phyloP scores from a whole-genome alignment of 306 rosid genomes.

The Abrus pulchellus region DNA sequence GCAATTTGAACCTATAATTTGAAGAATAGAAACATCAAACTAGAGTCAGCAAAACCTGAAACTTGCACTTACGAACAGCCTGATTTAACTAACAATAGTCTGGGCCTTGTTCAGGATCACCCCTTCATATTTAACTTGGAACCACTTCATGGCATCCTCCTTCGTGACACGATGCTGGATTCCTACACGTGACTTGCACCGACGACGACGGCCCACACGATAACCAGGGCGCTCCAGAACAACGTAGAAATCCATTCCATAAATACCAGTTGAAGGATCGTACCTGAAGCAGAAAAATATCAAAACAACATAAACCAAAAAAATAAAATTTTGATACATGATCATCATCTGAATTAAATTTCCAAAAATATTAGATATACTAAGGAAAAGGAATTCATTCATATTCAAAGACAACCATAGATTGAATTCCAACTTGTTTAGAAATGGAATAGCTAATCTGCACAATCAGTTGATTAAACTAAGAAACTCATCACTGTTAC shows the following conservation, averaged over 20 bases:
- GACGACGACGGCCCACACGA: constrained; percentile 82
- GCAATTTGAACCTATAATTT: constrained; percentile 10
- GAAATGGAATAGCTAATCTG: too few relatives aligned
- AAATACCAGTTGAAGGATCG: constrained; percentile 90
- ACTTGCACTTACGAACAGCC: not conserved
- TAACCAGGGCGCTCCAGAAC: constrained; percentile 89
- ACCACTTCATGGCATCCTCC: constrained; percentile 98
- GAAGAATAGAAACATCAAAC: constrained; percentile 39
- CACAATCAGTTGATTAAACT: not conserved
- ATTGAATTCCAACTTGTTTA: too few relatives aligned
- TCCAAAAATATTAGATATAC: not conserved
- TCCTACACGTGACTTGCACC: constrained; percentile 85
- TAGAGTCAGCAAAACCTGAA: constrained; percentile 36
- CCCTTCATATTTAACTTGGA: constrained; percentile 91
- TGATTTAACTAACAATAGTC: constrained; percentile 45
- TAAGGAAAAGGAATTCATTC: not conserved
- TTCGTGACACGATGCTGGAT: constrained; percentile 89
- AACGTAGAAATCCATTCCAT: constrained; percentile 88
- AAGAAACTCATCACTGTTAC: not conserved
- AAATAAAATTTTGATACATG: too few relatives aligned
- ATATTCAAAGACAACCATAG: not conserved
- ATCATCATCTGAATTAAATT: not conserved
- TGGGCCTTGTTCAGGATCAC: constrained; percentile 92
- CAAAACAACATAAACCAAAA: not conserved
- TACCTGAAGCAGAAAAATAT: constrained; percentile 58